phyloP scores from a whole-genome alignment of 2,329 filamentous ascomycete genomes.

The Piedraia hortae region DNA sequence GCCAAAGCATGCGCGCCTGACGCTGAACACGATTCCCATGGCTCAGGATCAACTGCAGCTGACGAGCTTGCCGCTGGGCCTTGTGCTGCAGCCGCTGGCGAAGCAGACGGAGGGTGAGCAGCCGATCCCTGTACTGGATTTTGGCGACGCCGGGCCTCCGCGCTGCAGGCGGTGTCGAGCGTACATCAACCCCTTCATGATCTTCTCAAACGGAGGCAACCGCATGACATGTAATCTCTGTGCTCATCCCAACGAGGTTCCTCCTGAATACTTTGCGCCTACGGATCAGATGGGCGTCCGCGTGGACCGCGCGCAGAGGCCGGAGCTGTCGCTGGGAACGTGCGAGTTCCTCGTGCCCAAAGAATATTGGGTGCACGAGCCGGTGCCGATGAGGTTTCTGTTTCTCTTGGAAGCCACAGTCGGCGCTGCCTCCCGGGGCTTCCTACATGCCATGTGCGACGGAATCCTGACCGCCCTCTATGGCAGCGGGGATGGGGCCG shows the following conservation, averaged over 20 bases:
- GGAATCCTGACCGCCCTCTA: slow-evolving; percentile 71
- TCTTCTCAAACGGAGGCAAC: slow-evolving; percentile 77
- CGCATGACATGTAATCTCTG: slow-evolving; percentile 98
- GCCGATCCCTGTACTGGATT: slow-evolving; percentile 76
- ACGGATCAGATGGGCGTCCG: slow-evolving; percentile 66
- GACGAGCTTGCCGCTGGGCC: slow-evolving; percentile 62
- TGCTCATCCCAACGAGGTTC: slow-evolving; percentile 84
- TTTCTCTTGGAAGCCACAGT: slow-evolving; percentile 87
- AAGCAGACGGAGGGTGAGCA: slow-evolving; percentile 59
- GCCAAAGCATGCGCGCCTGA: slow-evolving; percentile 75
- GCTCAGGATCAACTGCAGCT: slow-evolving; percentile 51
- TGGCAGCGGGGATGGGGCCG: slow-evolving; percentile 24
- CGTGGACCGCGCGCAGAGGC: slow-evolving; percentile 65
- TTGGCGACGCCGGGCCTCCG: slow-evolving; percentile 71
- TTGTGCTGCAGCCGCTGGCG: slow-evolving; percentile 71
- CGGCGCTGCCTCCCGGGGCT: slow-evolving; percentile 73
- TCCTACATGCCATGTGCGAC: slow-evolving; percentile 68
- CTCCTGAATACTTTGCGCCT: slow-evolving; percentile 76
- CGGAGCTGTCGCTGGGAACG: slow-evolving; percentile 71
- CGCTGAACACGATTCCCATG: slow-evolving; percentile 75
- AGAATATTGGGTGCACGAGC: slow-evolving; percentile 93
- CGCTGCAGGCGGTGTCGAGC: slow-evolving; percentile 77
- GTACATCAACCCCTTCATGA: slow-evolving; percentile 98
- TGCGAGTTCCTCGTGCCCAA: slow-evolving; percentile 94
- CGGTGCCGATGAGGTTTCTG: slow-evolving; percentile 61